These are phyloP conservation scores for Novakomyces olei DNA, from an alignment of 805 yeast species.

Conservation along the genomic window DNA sequence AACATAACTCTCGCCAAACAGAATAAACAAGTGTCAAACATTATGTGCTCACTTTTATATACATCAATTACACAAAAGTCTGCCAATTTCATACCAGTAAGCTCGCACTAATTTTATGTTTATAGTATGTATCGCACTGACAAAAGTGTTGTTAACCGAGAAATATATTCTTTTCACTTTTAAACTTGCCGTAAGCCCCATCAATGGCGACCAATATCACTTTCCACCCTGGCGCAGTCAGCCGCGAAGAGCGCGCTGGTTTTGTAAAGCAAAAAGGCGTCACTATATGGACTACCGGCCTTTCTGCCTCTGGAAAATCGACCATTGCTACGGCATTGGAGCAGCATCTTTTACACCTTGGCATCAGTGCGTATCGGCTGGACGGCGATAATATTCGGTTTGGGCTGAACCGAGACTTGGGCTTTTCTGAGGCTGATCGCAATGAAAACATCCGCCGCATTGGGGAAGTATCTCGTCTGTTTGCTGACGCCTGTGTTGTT, in stretches of 20 bases:
- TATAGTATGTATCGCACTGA: no score
- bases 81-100: no score
- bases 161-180: no score
- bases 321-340: slow-evolving; percentile 91
- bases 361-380: slow-evolving; percentile 58
- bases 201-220: slow-evolving; percentile 76
- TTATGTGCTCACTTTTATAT: no score
- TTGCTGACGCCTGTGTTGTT: slow-evolving; percentile 78
- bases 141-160: no score
- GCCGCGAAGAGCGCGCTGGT: slow-evolving; percentile 55
- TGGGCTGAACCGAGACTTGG: slow-evolving; percentile 86
- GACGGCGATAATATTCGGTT: slow-evolving; percentile 86
- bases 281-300: slow-evolving; percentile 87
- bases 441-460: slow-evolving; percentile 90
- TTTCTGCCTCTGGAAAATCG: slow-evolving; percentile 80
- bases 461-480: slow-evolving; percentile 79
- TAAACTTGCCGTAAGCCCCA: no score
- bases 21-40: no score
- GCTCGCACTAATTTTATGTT: no score
- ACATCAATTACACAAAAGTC: no score
- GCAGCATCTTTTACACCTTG: slow-evolving; percentile 48
- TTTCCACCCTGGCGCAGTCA: slow-evolving; percentile 69
- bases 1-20: no score
- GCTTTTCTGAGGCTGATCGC: slow-evolving; percentile 77
- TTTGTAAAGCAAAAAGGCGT: slow-evolving; percentile 65